Evolutionary conservation across 208 protist genomes (phyloP).

Genomic region (Leishmania major): DNA sequence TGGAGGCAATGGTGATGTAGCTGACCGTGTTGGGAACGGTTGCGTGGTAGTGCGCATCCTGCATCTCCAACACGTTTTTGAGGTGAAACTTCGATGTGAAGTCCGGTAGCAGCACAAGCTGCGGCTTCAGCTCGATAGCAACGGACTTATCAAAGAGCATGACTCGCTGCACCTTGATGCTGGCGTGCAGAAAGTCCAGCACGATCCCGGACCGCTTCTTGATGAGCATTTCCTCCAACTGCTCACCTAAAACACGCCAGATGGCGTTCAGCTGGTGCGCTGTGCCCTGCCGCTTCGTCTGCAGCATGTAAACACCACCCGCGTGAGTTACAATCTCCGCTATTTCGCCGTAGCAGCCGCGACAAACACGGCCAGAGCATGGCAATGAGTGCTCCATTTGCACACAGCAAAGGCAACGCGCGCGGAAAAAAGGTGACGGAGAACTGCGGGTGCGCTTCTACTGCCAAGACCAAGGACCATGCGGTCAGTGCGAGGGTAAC

Average conservation of each 20-base stretch:
- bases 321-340: constrained; percentile 60
- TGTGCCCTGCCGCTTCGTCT: constrained; percentile 60
- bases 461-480: not conserved
- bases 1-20: constrained; percentile 43
- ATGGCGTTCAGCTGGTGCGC: constrained; percentile 66
- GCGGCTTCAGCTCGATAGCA: constrained; percentile 74
- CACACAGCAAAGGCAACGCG: not conserved
- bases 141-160: constrained; percentile 44
- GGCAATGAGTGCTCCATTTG: constrained; percentile 18
- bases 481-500: not conserved
- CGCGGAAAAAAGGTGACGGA: not conserved
- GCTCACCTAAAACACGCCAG: constrained; percentile 68
- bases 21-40: constrained; percentile 57
- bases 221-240: constrained; percentile 62
- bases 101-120: constrained; percentile 80
- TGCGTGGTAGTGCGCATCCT: constrained; percentile 80
- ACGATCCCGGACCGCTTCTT: constrained; percentile 69
- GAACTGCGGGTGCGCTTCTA: not conserved
- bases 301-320: constrained; percentile 59
- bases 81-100: constrained; percentile 86
- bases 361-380: constrained; percentile 51
- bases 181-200: constrained; percentile 80
- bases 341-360: constrained; percentile 81
- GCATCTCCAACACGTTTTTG: constrained; percentile 76
- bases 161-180: constrained; percentile 76